These are phyloP conservation scores for Ampelomyces quisqualis DNA, from an alignment of 2,329 filamentous ascomycete species.

Conservation along the genomic window DNA sequence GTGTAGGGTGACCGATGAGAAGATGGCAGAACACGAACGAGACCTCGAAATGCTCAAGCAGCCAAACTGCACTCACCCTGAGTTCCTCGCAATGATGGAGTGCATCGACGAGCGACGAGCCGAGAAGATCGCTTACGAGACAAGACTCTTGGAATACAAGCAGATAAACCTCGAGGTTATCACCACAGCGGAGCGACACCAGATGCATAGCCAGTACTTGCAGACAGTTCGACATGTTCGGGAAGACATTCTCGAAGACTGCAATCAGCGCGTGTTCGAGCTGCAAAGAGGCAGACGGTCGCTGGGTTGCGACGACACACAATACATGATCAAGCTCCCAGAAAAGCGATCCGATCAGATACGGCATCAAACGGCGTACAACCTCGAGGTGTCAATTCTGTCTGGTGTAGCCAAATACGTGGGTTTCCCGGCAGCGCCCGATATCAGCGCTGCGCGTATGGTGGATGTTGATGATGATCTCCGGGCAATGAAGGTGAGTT, in stretches of 20 bases:
- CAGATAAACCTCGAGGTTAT: slow-evolving; percentile 68
- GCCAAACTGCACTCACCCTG: slow-evolving; percentile 72
- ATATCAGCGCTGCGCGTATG: slow-evolving; percentile 70
- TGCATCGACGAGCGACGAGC: slow-evolving; percentile 80
- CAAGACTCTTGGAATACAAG: slow-evolving; percentile 71
- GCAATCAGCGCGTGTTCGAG: slow-evolving; percentile 89
- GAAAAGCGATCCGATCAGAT: slow-evolving; percentile 75
- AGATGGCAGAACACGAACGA: slow-evolving; percentile 74
- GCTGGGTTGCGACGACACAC: slow-evolving; percentile 73
- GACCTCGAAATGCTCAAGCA: slow-evolving; percentile 63
- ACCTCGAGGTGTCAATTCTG: slow-evolving; percentile 88
- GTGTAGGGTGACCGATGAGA: slow-evolving; percentile 81
- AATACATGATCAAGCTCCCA: slow-evolving; percentile 80
- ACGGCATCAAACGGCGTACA: slow-evolving; percentile 85
- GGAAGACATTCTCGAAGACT: slow-evolving; percentile 73
- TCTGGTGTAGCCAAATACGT: slow-evolving; percentile 91
- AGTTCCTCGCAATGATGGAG: slow-evolving; percentile 86
- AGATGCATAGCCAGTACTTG: slow-evolving; percentile 87
- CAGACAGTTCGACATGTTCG: slow-evolving; percentile 81
- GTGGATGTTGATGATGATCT: slow-evolving; percentile 83
- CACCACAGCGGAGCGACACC: slow-evolving; percentile 77
- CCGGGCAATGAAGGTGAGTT: slow-evolving; percentile 80
- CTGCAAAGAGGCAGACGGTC: slow-evolving; percentile 86
- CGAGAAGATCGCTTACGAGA: slow-evolving; percentile 75
- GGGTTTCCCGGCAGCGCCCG: slow-evolving; percentile 92